Evolutionary conservation across 225 moss, liverwort and hornwort species (phyloP).

Genomic region (Polytrichum formosum): DNA sequence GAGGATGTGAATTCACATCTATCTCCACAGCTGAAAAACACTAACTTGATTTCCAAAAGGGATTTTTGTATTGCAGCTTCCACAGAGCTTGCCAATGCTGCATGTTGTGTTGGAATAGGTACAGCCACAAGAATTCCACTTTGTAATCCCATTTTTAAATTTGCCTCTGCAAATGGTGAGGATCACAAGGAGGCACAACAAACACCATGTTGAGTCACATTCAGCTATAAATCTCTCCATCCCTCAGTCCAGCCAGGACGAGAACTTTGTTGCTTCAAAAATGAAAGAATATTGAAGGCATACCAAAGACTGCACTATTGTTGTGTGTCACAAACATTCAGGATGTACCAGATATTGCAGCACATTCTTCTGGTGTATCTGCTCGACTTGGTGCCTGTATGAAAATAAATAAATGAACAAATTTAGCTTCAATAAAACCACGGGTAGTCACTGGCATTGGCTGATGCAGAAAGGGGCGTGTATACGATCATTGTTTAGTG

Average conservation of each 20-base stretch:
- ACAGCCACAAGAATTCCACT: slow-evolving; percentile 87
- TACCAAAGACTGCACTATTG: too few species aligned
- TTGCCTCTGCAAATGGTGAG: slow-evolving; percentile 39
- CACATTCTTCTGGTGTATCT: slow-evolving; percentile 84
- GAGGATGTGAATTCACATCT: too few species aligned
- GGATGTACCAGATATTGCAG: slow-evolving; percentile 62
- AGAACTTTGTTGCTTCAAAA: background rate
- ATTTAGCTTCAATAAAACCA: background rate
- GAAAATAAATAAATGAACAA: background rate
- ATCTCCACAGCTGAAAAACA: slow-evolving; percentile 3
- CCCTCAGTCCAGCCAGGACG: too few species aligned
- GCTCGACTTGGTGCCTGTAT: slow-evolving; percentile 77
- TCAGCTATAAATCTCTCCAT: too few species aligned
- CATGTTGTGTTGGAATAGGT: slow-evolving; percentile 69
- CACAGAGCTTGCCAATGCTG: slow-evolving; percentile 68
- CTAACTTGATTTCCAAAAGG: slow-evolving; percentile 67
- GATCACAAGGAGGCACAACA: too few species aligned
- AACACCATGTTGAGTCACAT: too few species aligned
- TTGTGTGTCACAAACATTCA: background rate
- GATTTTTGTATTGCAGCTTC: slow-evolving; percentile 74
- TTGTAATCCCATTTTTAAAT: slow-evolving; percentile 63
- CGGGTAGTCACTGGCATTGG: too few species aligned
- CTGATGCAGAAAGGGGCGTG: too few species aligned
- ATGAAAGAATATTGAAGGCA: background rate
- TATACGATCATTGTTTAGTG: too few species aligned